phyloP scores from a whole-genome alignment of 768 basidiomycete genomes.

The Tricholoma flavovirens region DNA sequence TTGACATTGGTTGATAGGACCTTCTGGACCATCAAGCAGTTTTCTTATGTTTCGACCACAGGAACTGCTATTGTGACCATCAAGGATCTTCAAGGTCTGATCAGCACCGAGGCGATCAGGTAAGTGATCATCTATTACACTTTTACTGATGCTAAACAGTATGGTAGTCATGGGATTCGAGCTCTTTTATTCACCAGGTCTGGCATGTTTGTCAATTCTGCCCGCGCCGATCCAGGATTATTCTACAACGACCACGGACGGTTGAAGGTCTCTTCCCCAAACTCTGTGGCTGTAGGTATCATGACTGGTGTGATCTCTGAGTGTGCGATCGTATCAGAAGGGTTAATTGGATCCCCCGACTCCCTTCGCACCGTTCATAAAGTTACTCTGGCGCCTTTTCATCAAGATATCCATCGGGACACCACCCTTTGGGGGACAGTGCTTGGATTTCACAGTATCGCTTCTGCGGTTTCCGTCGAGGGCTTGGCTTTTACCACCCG shows the following conservation, averaged over 20 bases:
- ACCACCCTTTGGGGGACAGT: background rate
- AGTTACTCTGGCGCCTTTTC: background rate
- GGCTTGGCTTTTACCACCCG: background rate
- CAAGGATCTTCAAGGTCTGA: background rate
- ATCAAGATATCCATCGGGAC: background rate
- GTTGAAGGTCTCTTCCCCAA: background rate
- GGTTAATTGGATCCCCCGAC: background rate
- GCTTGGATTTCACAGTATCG: background rate
- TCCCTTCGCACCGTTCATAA: background rate
- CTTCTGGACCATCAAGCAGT: background rate
- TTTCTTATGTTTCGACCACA: background rate
- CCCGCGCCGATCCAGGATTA: background rate
- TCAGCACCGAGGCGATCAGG: background rate
- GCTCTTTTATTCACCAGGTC: background rate
- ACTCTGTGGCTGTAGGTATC: background rate
- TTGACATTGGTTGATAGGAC: background rate
- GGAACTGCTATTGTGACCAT: background rate
- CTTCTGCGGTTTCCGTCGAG: background rate
- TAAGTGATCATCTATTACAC: background rate
- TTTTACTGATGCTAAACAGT: background rate
- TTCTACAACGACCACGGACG: background rate
- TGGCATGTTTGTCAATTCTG: background rate
- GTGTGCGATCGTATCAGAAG: background rate
- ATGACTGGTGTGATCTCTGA: background rate
- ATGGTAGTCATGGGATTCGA: background rate